phyloP scores from a whole-genome alignment of 2,329 filamentous ascomycete genomes.

The Microsporum canis region DNA sequence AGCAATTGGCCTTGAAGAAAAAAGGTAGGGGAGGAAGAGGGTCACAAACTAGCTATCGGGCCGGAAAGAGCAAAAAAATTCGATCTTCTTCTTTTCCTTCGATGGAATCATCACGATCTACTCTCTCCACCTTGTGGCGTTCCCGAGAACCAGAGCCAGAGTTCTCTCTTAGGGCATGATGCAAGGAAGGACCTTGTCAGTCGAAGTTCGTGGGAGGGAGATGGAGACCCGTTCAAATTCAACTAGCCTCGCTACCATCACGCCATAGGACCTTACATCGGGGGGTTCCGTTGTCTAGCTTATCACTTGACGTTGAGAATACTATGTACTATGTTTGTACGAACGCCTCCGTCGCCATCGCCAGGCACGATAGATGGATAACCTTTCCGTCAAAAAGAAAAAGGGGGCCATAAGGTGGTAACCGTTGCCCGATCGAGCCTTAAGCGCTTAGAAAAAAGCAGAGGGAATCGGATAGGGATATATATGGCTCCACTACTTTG shows the following conservation, averaged over 20 bases:
- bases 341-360: not conserved
- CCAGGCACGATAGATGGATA: not conserved
- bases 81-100: not conserved
- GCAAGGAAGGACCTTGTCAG: not conserved
- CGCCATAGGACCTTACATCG: not conserved
- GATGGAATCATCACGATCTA: not conserved
- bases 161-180: not conserved
- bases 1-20: not conserved
- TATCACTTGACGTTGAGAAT: not conserved
- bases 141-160: conserved; percentile 4
- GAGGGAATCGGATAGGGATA: not conserved
- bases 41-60: too few species aligned
- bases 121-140: not conserved
- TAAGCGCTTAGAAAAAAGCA: not conserved
- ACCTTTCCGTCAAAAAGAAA: not conserved
- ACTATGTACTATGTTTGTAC: not conserved
- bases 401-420: not conserved
- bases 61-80: not conserved
- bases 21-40: not conserved
- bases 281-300: not conserved
- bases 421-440: not conserved
- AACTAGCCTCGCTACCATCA: not conserved
- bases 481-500: not conserved
- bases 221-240: not conserved
- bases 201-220: not conserved